Conservation (phyloP, 202 grass and related monocot genomes). For the Schoenoplectus triqueter region DNA sequence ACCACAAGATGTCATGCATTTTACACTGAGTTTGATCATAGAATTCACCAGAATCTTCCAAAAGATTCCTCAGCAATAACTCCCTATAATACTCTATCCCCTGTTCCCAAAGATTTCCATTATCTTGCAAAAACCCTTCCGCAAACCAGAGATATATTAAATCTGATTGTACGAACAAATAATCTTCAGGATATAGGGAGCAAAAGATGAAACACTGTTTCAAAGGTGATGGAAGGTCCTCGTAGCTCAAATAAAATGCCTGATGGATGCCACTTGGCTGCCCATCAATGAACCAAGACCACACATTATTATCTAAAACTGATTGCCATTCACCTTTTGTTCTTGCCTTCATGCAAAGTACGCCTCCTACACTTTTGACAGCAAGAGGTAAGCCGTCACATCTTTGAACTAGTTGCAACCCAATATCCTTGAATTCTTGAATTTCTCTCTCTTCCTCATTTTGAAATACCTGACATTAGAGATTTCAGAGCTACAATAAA, state of each 20-base stretch:
- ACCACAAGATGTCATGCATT: constrained; percentile 34
- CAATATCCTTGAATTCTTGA: not conserved
- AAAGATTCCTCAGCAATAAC: constrained; percentile 42
- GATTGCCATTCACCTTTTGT: constrained; percentile 32
- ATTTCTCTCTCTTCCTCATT: not conserved
- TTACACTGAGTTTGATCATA: not conserved
- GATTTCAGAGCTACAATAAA: no score
- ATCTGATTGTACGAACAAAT: no score
- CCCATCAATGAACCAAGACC: constrained; percentile 27
- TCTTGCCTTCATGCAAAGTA: constrained; percentile 16
- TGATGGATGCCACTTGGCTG: not conserved
- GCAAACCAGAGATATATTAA: no score
- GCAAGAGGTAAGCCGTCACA: constrained; percentile 11
- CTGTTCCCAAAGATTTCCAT: not conserved
- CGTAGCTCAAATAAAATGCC: constrained; percentile 38
- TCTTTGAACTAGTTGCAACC: constrained; percentile 40
- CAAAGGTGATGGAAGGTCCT: not conserved
- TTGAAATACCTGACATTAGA: no score
- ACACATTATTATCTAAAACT: not conserved
- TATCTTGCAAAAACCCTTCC: not conserved
- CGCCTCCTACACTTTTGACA: no score
- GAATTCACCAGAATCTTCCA: not conserved
- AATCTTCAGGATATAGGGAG: no score
- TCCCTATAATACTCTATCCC: constrained; percentile 39
- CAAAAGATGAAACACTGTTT: no score